Percentiles rank a stretch among this genome's conserved stretches.
Conservation (phyloP, 2,329 filamentous ascomycete species). For the Clarireedia paspali region DNA sequence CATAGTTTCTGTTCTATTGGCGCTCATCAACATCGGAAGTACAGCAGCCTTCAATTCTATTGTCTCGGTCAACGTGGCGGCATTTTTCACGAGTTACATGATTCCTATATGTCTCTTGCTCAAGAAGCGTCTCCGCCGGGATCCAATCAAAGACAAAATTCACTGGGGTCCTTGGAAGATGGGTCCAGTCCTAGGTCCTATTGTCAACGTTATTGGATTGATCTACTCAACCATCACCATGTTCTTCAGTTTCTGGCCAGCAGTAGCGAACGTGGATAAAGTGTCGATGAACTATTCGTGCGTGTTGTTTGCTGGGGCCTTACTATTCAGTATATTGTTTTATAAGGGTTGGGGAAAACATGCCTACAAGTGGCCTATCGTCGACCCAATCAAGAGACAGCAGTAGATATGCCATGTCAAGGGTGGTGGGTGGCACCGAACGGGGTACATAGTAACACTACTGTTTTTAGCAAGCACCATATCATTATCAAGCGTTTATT, state of each 20-base stretch:
- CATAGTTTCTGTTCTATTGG: constrained; percentile 29
- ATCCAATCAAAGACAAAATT: constrained; percentile 6
- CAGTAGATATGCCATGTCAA: constrained; percentile 6
- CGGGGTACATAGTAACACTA: background rate
- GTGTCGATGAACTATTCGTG: constrained; percentile 11
- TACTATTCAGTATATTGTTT: constrained; percentile 5
- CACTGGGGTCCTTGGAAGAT: constrained; percentile 12
- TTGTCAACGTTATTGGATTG: constrained; percentile 3
- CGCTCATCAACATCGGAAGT: constrained; percentile 36
- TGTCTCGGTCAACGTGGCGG: constrained; percentile 36
- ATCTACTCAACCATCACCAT: constrained; percentile 5
- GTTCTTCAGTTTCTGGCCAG: constrained; percentile 11
- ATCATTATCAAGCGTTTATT: background rate
- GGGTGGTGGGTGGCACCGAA: background rate
- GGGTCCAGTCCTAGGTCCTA: constrained; percentile 9
- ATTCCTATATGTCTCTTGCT: constrained; percentile 34
- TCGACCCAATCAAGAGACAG: constrained; percentile 14
- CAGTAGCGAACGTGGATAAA: background rate
- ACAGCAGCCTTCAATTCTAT: constrained; percentile 38
- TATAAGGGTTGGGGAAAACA: constrained; percentile 22
- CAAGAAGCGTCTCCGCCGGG: constrained; percentile 31
- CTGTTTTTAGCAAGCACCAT: background rate
- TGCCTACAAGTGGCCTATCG: constrained; percentile 39
- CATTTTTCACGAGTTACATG: constrained; percentile 37
- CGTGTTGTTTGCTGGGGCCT: constrained; percentile 4